phyloP scores from a whole-genome alignment of 2,329 filamentous ascomycete species.

The Pseudovirgaria hyperparasitica region DNA sequence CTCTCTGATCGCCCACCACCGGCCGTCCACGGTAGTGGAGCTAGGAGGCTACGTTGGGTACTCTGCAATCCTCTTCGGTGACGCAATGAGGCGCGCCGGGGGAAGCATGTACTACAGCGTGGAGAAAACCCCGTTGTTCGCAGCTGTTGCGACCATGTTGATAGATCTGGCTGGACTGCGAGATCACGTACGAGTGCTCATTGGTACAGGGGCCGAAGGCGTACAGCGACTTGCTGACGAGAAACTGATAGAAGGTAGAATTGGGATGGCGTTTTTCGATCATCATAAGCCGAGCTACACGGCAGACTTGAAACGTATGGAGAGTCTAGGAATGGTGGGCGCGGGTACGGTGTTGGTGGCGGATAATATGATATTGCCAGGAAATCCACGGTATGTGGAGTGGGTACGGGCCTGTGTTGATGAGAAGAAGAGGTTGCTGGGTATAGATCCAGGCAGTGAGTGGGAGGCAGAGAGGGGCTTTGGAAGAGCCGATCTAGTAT shows the following conservation, averaged over 20 bases:
- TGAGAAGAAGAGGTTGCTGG: slow-evolving; percentile 40
- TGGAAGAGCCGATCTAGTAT: slow-evolving; percentile 41
- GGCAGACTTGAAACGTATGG: slow-evolving; percentile 63
- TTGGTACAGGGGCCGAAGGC: slow-evolving; percentile 56
- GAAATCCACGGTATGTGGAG: slow-evolving; percentile 56
- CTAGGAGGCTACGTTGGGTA: slow-evolving; percentile 74
- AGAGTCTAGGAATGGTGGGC: slow-evolving; percentile 52
- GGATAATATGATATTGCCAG: slow-evolving; percentile 60
- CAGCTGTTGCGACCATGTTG: slow-evolving; percentile 54
- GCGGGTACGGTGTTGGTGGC: slow-evolving; percentile 52
- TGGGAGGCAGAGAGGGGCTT: slow-evolving; percentile 22
- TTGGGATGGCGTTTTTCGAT: slow-evolving; percentile 68
- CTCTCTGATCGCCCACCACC: slow-evolving; percentile 47
- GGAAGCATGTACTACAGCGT: slow-evolving; percentile 57
- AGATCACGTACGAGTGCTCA: slow-evolving; percentile 55
- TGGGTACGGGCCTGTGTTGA: slow-evolving; percentile 55
- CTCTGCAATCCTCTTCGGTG: slow-evolving; percentile 63
- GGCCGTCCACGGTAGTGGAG: slow-evolving; percentile 40
- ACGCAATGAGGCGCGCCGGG: slow-evolving; percentile 49
- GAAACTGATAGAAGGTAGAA: slow-evolving; percentile 50
- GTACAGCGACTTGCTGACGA: slow-evolving; percentile 49
- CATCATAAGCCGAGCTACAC: slow-evolving; percentile 69
- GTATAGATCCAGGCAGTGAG: slow-evolving; percentile 19
- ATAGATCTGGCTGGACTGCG: slow-evolving; percentile 62
- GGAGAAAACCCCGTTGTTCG: slow-evolving; percentile 63